These are phyloP conservation scores for Chaetothyriales sp. DNA, from an alignment of 2,329 filamentous ascomycete genomes.

Conservation along the genomic window DNA sequence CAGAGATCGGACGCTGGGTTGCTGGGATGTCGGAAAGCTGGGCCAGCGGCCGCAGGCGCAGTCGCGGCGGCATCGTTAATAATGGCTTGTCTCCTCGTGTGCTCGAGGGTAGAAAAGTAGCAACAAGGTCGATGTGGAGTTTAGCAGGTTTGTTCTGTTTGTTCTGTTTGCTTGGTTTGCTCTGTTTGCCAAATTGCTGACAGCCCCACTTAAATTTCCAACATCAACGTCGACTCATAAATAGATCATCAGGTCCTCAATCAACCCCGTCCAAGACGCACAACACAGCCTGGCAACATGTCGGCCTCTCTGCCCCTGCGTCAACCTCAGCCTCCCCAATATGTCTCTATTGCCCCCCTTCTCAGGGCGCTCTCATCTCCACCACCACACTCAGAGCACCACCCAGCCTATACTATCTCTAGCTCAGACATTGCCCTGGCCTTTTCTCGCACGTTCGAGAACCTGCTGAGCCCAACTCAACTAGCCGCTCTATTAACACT, in stretches of 20 bases:
- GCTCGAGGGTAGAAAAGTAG: neutral
- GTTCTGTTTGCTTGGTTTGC: neutral
- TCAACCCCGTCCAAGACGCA: neutral
- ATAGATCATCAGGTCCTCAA: too few species aligned
- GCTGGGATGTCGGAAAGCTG: slow-evolving; percentile 21
- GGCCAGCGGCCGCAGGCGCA: slow-evolving; percentile 28
- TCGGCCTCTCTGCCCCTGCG: neutral
- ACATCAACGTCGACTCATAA: neutral
- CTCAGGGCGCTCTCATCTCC: slow-evolving; percentile 31
- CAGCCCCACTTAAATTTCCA: too few species aligned
- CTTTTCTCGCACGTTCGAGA: slow-evolving; percentile 79
- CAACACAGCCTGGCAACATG: neutral
- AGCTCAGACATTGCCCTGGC: slow-evolving; percentile 78
- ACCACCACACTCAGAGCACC: slow-evolving; percentile 25
- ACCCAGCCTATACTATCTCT: slow-evolving; percentile 33
- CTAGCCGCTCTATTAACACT: slow-evolving; percentile 76
- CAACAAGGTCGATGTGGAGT: neutral
- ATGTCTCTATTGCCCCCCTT: slow-evolving; percentile 33
- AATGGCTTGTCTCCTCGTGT: neutral
- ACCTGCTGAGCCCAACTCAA: slow-evolving; percentile 76
- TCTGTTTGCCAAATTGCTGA: neutral
- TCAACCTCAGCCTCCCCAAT: slow-evolving; percentile 1
- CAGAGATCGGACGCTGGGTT: slow-evolving; percentile 20
- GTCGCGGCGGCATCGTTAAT: slow-evolving; percentile 37
- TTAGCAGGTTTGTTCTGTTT: neutral